Percentiles rank a stretch among this genome's conserved stretches.
Evolutionary conservation across 2,329 filamentous ascomycete species (phyloP).

Genomic region (Aspergillus fumigatus): DNA sequence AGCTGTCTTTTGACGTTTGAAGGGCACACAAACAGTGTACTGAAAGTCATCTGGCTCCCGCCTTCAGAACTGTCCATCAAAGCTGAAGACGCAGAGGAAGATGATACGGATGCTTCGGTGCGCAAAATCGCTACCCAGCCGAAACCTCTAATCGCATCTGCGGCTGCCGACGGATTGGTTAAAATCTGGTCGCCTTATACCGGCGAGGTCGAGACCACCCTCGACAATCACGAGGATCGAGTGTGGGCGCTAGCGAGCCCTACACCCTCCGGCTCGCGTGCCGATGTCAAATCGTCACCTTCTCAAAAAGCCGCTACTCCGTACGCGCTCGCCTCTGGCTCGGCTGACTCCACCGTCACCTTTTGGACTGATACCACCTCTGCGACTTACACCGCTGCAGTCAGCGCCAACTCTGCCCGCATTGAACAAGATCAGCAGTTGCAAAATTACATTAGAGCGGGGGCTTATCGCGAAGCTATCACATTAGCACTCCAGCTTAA

Average conservation of each 20-base stretch:
- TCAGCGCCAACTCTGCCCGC: conserved; percentile 68
- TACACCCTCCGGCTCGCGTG: conserved; percentile 34
- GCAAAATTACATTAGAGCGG: conserved; percentile 83
- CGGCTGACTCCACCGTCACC: conserved; percentile 85
- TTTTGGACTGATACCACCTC: conserved; percentile 94
- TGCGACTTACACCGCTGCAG: conserved; percentile 69
- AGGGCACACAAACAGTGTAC: conserved; percentile 89
- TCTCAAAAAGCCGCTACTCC: conserved; percentile 34
- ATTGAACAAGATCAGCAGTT: conserved; percentile 93
- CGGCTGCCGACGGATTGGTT: conserved; percentile 88
- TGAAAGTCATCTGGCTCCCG: conserved; percentile 87
- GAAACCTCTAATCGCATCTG: conserved; percentile 61
- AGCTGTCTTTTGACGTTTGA: conserved; percentile 91
- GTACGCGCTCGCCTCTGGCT: conserved; percentile 79
- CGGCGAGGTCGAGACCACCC: conserved; percentile 79
- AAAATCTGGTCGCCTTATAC: conserved; percentile 91
- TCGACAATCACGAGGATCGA: conserved; percentile 95
- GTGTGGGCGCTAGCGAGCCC: conserved; percentile 84
- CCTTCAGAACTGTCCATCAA: conserved; percentile 38
- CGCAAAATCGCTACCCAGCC: conserved; percentile 29
- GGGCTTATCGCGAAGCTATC: conserved; percentile 89
- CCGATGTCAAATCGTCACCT: conserved; percentile 26
- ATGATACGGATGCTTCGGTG: conserved; percentile 25
- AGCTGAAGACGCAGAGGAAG: conserved; percentile 30
- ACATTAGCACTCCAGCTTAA: conserved; percentile 88